phyloP scores from a whole-genome alignment of 371 early-diverging fungal species.

The Batrachochytrium dendrobatidis region DNA sequence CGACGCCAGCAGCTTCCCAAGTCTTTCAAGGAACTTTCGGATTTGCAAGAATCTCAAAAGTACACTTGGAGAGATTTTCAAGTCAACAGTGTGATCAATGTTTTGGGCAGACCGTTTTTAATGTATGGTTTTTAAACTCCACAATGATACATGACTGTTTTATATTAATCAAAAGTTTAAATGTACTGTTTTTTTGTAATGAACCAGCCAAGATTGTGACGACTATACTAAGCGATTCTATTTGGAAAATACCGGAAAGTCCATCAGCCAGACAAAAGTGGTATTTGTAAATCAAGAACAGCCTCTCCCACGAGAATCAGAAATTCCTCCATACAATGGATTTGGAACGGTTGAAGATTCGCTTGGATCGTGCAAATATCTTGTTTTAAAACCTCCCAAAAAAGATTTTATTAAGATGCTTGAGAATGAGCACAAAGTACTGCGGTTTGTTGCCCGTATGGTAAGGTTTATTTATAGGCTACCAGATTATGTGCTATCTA shows the following conservation, averaged over 20 bases:
- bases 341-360: conserved; percentile 53
- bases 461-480: too few species aligned
- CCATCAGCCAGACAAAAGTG: conserved; percentile 13
- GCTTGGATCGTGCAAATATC: conserved; percentile 42
- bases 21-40: conserved; percentile 35
- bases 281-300: conserved; percentile 18
- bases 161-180: too few species aligned
- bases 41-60: conserved; percentile 32
- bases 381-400: conserved; percentile 50
- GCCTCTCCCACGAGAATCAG: conserved; percentile 10
- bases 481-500: too few species aligned
- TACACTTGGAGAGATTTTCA: conserved; percentile 48
- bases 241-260: conserved; percentile 22
- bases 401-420: conserved; percentile 52
- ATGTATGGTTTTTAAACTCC: conserved; percentile 26
- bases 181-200: neutral
- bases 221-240: conserved; percentile 46
- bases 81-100: conserved; percentile 41
- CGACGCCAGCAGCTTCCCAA: conserved; percentile 42
- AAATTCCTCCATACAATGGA: conserved; percentile 49
- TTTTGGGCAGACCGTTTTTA: conserved; percentile 41
- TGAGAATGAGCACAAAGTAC: conserved; percentile 46
- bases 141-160: conserved; percentile 2
- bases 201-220: conserved; percentile 47
- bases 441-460: conserved; percentile 49